Conservation (phyloP, 176 grass and related monocot genomes). For the Oryza rufipogon region DNA sequence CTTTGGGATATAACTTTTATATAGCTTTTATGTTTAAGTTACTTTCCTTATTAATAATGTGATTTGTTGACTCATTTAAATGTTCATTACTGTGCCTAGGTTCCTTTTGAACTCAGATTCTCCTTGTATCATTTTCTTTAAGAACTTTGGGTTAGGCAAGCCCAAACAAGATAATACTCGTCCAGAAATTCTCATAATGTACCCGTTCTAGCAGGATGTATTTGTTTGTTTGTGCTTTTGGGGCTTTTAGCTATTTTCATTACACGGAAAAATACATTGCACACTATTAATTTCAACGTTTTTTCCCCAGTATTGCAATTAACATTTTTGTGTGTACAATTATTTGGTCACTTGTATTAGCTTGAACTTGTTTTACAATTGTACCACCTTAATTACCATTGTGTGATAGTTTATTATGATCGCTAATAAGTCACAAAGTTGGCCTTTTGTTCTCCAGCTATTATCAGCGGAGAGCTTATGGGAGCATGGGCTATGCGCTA, state of each 20-base stretch:
- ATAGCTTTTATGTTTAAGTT: background rate
- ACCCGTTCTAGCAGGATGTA: background rate
- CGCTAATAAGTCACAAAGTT: background rate
- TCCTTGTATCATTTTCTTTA: background rate
- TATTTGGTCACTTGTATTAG: background rate
- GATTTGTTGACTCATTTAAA: background rate
- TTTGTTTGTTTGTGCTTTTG: background rate
- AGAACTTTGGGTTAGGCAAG: background rate
- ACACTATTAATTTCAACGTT: background rate
- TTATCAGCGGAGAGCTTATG: constrained; percentile 73
- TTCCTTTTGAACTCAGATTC: background rate
- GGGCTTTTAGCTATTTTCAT: background rate
- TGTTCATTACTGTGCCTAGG: background rate
- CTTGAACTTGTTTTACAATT: background rate
- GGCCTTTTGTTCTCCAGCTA: constrained; percentile 57
- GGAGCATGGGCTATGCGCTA: constrained; percentile 81
- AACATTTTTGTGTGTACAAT: background rate
- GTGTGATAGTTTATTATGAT: constrained; percentile 4
- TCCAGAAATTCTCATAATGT: constrained; percentile 3
- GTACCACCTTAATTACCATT: background rate
- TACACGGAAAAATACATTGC: background rate
- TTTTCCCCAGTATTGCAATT: background rate
- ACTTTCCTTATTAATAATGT: constrained; percentile 16
- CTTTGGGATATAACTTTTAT: background rate
- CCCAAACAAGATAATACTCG: background rate